A percentile compares a stretch with the other conserved stretches of the same genome.
Evolutionary conservation across 805 yeast genomes (phyloP).

Genomic region (Wickerhamomyces chambardii): DNA sequence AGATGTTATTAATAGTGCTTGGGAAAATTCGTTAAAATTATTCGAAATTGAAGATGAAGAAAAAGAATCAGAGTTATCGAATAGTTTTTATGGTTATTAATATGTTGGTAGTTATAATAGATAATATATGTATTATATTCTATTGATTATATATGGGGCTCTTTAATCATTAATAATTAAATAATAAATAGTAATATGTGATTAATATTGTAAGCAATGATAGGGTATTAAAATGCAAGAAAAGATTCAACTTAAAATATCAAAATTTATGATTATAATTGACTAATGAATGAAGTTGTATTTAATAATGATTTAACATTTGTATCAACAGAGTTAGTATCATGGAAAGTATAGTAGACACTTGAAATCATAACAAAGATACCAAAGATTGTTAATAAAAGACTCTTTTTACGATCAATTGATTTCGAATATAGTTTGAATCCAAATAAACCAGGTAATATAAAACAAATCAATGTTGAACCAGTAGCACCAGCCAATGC

Average conservation of each 20-base stretch:
- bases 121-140: too few species aligned
- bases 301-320: too few species aligned
- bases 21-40: slow-evolving; percentile 38
- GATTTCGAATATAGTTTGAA: slow-evolving; percentile 30
- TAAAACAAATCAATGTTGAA: slow-evolving; percentile 70
- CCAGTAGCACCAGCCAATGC: slow-evolving; percentile 81
- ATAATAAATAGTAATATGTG: too few species aligned
- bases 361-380: slow-evolving; percentile 63
- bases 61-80: slow-evolving; percentile 4
- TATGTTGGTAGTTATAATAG: too few species aligned
- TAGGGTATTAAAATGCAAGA: too few species aligned
- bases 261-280: too few species aligned
- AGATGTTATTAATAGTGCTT: slow-evolving; percentile 38
- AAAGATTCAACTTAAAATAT: too few species aligned
- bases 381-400: slow-evolving; percentile 61
- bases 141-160: too few species aligned
- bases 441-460: slow-evolving; percentile 73
- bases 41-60: slow-evolving; percentile 25
- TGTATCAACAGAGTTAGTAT: too few species aligned
- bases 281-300: too few species aligned
- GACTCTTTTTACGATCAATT: slow-evolving; percentile 35
- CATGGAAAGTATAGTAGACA: slow-evolving; percentile 31
- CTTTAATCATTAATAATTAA: too few species aligned
- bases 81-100: not conserved
- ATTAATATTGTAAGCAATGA: too few species aligned